Evolutionary conservation across 495 filamentous ascomycete genomes (phyloP), one percentile per base, ranked within the genome.

Genomic region (Ramalina peruviana): DNA sequence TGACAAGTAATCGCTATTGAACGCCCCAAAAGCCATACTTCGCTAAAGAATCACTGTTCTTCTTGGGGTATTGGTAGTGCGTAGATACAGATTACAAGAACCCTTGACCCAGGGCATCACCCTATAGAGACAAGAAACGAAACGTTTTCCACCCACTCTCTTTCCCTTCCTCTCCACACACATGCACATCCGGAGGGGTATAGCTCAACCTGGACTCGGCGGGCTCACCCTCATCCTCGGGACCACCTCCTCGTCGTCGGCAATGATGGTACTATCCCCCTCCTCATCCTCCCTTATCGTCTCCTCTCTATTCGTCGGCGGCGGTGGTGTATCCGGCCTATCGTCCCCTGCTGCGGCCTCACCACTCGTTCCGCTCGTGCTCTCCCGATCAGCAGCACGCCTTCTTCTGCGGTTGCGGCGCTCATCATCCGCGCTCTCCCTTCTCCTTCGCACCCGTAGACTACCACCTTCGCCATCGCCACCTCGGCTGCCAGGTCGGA

Each of bases 381-480:
- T 52, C 36, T 55, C 55, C 20, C 68, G 58, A 17, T 37, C 19
- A 33, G 30, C 30, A 23, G 62, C 66, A 60, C 77, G 70, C 57
- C 81, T 58, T 45, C 79, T 66, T 53, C 76, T 52, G 40, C 82
- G 68, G 57, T 73, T 74, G 36, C 71, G 67, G 50, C 81, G 66
- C 60, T 86, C 82, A 61, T 85, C 82, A 40, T 85, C 81, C 9
- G 81, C 81, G 44, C 72, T 83, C 60, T 85, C 80, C 60, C 82
- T 61, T 55, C 77, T 57, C 53, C 82, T 66, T 53, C 82, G 71
- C 55, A 75, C 66, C 43, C 77, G 60, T 53, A 79, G 55, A 46
- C 72, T 76, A 36, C 58, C 55, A 46, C 72, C 76, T 33, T 33
- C 30, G 30, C 30, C 30, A 1, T 33, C 30, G 30, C 55, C 58